phyloP scores from a whole-genome alignment of 805 yeast genomes.

The Saccharomycodes ludwigii region DNA sequence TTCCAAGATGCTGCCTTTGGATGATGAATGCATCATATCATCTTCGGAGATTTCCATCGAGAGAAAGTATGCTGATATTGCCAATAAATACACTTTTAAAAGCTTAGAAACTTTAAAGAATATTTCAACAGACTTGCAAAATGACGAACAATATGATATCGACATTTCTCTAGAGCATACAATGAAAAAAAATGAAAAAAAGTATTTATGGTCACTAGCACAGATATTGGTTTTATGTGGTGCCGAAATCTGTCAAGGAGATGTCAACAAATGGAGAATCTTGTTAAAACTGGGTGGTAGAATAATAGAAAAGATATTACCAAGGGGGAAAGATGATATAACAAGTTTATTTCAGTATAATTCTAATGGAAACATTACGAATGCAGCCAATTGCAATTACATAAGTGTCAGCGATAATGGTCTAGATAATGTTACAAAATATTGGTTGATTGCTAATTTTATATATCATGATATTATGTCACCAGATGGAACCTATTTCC shows the following conservation, averaged over 20 bases:
- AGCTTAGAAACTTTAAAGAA: too few species aligned
- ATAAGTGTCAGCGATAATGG: conserved; percentile 4
- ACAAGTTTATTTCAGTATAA: too few species aligned
- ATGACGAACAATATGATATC: too few species aligned
- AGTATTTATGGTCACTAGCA: conserved; percentile 31
- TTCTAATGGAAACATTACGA: too few species aligned
- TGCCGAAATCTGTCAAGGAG: conserved; percentile 79
- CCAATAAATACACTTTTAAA: conserved; percentile 13
- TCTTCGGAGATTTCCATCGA: conserved; percentile 6
- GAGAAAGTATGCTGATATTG: conserved; percentile 9
- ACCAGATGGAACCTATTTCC: conserved; percentile 54
- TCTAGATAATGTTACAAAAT: conserved; percentile 23
- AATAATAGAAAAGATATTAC: conserved; percentile 38
- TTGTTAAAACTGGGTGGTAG: conserved; percentile 56
- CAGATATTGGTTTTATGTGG: conserved; percentile 56
- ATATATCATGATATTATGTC: conserved; percentile 73
- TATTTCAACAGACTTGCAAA: too few species aligned
- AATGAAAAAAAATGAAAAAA: too few species aligned
- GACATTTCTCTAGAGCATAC: too few species aligned
- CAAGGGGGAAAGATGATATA: conserved; percentile 39
- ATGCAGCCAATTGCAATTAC: too few species aligned
- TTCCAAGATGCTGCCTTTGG: neutral
- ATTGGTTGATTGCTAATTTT: conserved; percentile 66
- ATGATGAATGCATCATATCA: neutral
- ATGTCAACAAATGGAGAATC: conserved; percentile 62